These are phyloP conservation scores for Hanseniaspora uvarum DNA, from an alignment of 1,139 yeast genomes.

Conservation along the genomic window DNA sequence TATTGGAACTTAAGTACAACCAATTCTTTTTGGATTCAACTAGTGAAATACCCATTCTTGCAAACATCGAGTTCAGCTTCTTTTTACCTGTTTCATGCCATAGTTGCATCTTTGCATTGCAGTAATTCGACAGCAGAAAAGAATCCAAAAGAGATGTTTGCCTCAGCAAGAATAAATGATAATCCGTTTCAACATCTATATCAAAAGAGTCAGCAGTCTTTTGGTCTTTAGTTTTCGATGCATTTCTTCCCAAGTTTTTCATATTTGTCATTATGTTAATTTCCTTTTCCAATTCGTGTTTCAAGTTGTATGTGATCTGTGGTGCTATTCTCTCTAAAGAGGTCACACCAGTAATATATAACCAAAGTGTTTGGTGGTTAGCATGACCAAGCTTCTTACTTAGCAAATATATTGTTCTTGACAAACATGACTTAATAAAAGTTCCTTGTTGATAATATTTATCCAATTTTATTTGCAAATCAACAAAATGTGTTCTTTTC, in stretches of 20 bases:
- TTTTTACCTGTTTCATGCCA: conserved; percentile 93
- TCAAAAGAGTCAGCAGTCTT: conserved; percentile 49
- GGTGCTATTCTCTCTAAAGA: conserved; percentile 69
- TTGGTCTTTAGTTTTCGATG: conserved; percentile 22
- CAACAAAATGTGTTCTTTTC: conserved; percentile 32
- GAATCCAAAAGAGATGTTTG: conserved; percentile 93
- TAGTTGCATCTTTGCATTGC: conserved; percentile 72
- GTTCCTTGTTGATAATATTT: conserved; percentile 76
- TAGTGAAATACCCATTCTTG: conserved; percentile 89
- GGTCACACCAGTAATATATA: conserved; percentile 78
- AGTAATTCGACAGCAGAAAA: conserved; percentile 78
- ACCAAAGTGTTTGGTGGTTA: conserved; percentile 64
- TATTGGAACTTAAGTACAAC: conserved; percentile 75
- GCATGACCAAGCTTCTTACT: conserved; percentile 74
- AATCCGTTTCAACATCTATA: conserved; percentile 68
- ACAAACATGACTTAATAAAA: conserved; percentile 60
- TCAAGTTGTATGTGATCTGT: conserved; percentile 60
- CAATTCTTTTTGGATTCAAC: conserved; percentile 84
- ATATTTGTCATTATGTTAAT: conserved; percentile 55
- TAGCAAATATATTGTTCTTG: conserved; percentile 71
- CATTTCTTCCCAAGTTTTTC: conserved; percentile 20
- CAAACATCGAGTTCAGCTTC: conserved; percentile 78
- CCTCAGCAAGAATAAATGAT: conserved; percentile 71
- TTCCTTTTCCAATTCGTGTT: conserved; percentile 72
- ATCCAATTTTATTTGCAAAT: conserved; percentile 50